Evolutionary conservation across 75 land plant genomes (phyloP).

Genomic region (Azolla pinnata): DNA sequence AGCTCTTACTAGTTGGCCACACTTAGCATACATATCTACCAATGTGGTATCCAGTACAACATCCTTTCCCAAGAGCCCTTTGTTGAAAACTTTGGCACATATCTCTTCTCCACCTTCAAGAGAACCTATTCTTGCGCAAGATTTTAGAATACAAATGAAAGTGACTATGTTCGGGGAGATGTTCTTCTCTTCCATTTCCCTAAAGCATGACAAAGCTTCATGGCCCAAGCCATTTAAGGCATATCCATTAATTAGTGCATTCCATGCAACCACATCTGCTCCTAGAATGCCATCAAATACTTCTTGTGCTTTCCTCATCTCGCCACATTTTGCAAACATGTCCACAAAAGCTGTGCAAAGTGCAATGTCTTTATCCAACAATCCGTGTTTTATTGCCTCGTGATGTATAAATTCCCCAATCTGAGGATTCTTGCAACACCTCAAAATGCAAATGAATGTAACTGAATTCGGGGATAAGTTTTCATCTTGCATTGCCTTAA

Average conservation of each 20-base stretch:
- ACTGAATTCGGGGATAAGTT: no score
- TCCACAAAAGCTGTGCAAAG: slow-evolving; percentile 1
- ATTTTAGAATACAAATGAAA: slow-evolving; percentile 4
- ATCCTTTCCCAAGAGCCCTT: slow-evolving; percentile 9
- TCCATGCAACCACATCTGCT: slow-evolving; percentile 2
- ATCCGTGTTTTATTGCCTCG: no score
- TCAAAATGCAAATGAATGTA: no score
- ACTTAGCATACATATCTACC: slow-evolving; percentile 20
- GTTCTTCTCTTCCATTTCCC: slow-evolving; percentile 9
- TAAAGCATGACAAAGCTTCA: neutral
- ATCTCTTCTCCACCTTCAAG: slow-evolving; percentile 13
- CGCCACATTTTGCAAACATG: slow-evolving; percentile 6
- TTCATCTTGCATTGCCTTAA: slow-evolving; percentile 12
- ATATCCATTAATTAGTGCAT: neutral
- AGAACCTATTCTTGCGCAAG: slow-evolving; percentile 6
- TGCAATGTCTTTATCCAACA: no score
- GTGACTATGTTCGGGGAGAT: slow-evolving; percentile 19
- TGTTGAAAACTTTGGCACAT: slow-evolving; percentile 12
- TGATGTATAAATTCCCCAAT: no score
- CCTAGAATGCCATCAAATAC: slow-evolving; percentile 3
- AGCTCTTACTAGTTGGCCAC: slow-evolving; percentile 15
- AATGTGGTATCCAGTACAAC: slow-evolving; percentile 10
- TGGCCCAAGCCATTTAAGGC: neutral
- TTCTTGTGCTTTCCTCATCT: neutral
- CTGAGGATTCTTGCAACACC: no score